Conservation (phyloP, 352 stramenopile species). For the Phytophthora citricola region DNA sequence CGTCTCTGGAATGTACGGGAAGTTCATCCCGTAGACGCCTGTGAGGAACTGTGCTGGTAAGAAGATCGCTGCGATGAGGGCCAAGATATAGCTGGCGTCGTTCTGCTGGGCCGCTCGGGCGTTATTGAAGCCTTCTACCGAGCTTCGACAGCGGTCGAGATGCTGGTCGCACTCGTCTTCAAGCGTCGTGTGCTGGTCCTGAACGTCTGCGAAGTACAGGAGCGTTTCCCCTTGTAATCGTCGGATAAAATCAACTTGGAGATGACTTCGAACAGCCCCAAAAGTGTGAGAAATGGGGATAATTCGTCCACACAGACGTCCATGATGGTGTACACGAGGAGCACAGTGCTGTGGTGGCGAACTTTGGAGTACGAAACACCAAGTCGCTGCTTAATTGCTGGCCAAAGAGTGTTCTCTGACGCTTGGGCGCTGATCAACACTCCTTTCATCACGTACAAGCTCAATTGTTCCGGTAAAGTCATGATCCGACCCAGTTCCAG, state of each 20-base stretch:
- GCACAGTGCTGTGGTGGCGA: too few relatives aligned
- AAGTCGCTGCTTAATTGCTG: not conserved
- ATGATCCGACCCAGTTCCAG: not conserved
- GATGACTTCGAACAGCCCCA: slow-evolving; percentile 42
- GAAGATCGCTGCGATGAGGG: slow-evolving; percentile 59
- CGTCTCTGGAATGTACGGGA: slow-evolving; percentile 78
- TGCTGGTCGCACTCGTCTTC: slow-evolving; percentile 44
- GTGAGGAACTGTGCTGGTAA: slow-evolving; percentile 81
- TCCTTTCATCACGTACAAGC: not conserved
- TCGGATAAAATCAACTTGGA: slow-evolving; percentile 61
- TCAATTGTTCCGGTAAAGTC: not conserved
- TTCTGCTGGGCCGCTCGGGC: slow-evolving; percentile 57
- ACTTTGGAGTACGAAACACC: not conserved
- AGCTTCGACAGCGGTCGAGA: slow-evolving; percentile 56
- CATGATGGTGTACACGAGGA: not conserved
- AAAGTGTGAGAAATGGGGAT: too few relatives aligned
- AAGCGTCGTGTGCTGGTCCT: slow-evolving; percentile 74
- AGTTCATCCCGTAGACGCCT: slow-evolving; percentile 87
- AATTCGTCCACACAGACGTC: not conserved
- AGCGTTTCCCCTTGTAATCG: slow-evolving; percentile 64
- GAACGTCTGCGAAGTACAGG: slow-evolving; percentile 75
- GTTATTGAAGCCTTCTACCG: slow-evolving; percentile 65
- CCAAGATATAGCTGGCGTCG: slow-evolving; percentile 44
- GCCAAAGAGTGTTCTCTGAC: not conserved
- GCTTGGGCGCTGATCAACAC: not conserved